Conservation (phyloP, 2,329 filamentous ascomycete genomes). For the Verticillium isaacii region DNA sequence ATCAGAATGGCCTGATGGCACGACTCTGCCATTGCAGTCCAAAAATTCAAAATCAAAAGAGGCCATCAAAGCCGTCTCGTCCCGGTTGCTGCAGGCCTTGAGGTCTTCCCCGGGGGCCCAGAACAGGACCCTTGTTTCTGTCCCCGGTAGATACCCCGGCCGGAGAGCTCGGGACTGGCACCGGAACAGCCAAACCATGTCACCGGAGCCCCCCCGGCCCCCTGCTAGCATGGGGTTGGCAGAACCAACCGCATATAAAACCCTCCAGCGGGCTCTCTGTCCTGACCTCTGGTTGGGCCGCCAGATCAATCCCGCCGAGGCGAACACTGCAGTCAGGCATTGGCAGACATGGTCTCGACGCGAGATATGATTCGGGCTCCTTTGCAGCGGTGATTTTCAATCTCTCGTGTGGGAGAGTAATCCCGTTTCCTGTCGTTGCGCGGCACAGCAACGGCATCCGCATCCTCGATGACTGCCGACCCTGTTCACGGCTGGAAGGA, state of each 20-base stretch:
- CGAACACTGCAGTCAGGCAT: background rate
- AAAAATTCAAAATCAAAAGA: background rate
- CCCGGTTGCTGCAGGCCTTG: background rate
- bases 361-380: background rate
- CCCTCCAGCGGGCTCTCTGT: background rate
- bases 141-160: background rate
- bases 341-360: background rate
- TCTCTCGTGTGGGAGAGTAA: background rate
- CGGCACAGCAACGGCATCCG: background rate
- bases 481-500: background rate
- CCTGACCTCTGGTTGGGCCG: background rate
- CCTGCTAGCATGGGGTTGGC: background rate
- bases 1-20: too few species aligned
- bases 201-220: background rate
- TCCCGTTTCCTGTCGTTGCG: background rate
- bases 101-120: background rate
- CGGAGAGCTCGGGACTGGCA: background rate
- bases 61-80: background rate
- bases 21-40: background rate
- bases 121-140: background rate
- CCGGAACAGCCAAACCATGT: background rate
- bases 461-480: background rate
- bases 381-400: background rate
- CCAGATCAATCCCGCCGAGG: background rate
- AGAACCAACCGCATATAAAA: background rate